A percentile compares a stretch with the other conserved stretches of the same genome.
Conservation (phyloP, 176 grass and related monocot genomes). For the Avena insularis region DNA sequence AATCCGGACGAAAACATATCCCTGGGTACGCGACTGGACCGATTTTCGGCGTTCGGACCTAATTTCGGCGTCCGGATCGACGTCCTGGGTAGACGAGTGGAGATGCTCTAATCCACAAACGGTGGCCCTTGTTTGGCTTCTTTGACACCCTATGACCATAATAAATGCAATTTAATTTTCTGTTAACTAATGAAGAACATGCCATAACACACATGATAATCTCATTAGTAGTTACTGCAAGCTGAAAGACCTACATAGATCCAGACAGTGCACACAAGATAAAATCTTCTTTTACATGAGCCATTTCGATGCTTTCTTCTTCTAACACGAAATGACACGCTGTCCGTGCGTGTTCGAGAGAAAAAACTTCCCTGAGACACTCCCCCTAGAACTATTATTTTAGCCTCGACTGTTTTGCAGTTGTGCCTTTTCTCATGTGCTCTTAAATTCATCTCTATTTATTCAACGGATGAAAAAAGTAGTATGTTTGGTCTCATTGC, state of each 20-base stretch:
- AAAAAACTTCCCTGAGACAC: background rate
- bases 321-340: background rate
- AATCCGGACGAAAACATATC: no score
- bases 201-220: constrained; percentile 24
- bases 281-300: background rate
- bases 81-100: no score
- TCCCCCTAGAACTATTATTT: background rate
- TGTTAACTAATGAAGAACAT: background rate
- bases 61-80: no score
- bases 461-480: background rate
- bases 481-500: no score
- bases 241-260: background rate
- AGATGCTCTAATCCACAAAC: constrained; percentile 69
- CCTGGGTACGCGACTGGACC: no score
- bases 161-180: constrained; percentile 37
- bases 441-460: background rate
- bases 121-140: constrained; percentile 68
- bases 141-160: constrained; percentile 61
- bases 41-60: no score
- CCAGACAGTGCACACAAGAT: background rate
- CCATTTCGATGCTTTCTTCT: background rate
- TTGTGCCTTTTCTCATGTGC: background rate
- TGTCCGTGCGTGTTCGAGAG: background rate
- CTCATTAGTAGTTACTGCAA: background rate
- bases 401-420: background rate